Evolutionary conservation across 192 early-diverging fungal species (phyloP), one percentile per base, ranked within the genome.

Genomic region (Linnemannia zychae): DNA sequence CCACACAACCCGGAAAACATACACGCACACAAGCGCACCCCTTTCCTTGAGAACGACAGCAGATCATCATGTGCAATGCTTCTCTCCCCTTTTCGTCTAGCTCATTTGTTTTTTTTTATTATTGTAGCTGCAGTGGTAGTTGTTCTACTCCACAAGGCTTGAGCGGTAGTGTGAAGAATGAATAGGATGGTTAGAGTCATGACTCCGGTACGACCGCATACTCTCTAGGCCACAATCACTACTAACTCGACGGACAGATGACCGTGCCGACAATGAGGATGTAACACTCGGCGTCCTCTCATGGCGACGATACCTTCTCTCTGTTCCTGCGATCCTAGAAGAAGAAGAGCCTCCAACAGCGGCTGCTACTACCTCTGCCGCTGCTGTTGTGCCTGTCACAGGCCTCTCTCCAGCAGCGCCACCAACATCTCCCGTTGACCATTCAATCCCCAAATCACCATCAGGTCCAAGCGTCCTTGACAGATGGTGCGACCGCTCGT

Each of bases 161-260:
- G 76, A 37, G 7, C 48, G 40, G 3, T 67, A 53, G n/a, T 65
- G 73, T 5, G 63, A 48, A 24, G 65, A 68, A 46, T 75, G 73
- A 22, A 75, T 75, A 40, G 67, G 36, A 28, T 67, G 65, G 36
- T 22, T 37, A 13, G 75, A 24, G 31, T 77, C 48, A 22, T 67
- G 49, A 16, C 46, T 44, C 67, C 65, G 40, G n/a, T 78, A 77
- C 1, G 74, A 36, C 38, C 24, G 68, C 77, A 84, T 75, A 31
- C 82, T 84, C 73, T 84, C 82, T 22, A 78, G 36, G 33, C 82
- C 77, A 71, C 82, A 84, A 72, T 84, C 82, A 37, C 82, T 84
- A 18, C 47, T 75, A n/a, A 69, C 72, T 7, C 82, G 76, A 17
- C 82, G 77, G 24, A 84, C 28, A 72, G 76, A 77, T 6, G 77